Percentiles rank a stretch among this genome's conserved stretches.
Evolutionary conservation across 1,284 basidiomycete species (phyloP).

Genomic region (Rhodotorula sp.): DNA sequence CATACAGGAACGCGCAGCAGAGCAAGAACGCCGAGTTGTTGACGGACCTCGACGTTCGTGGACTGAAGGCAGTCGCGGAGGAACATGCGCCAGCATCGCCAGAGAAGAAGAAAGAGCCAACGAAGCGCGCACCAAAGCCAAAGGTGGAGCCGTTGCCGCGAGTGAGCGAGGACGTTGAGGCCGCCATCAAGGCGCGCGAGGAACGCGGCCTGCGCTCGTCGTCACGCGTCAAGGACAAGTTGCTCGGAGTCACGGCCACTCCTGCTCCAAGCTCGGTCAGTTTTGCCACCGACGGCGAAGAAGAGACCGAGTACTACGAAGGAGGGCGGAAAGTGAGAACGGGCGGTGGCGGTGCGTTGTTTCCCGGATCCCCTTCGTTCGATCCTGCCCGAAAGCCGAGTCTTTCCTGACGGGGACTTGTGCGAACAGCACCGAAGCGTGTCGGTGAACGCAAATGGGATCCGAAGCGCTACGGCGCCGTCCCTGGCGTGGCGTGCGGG

Average conservation of each 20-base stretch:
- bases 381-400: not conserved
- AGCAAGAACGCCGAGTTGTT: slow-evolving; percentile 8
- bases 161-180: not conserved
- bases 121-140: not conserved
- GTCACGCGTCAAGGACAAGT: not conserved
- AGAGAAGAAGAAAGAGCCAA: not conserved
- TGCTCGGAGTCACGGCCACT: not conserved
- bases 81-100: not conserved
- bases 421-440: not conserved
- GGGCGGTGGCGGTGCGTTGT: not conserved
- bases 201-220: slow-evolving; percentile 13
- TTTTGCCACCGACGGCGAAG: not conserved
- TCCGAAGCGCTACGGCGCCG: slow-evolving; percentile 49
- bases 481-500: slow-evolving; percentile 41
- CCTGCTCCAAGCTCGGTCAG: not conserved
- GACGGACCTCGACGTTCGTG: not conserved
- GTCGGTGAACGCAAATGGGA: slow-evolving; percentile 10
- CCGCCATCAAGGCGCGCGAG: slow-evolving; percentile 1
- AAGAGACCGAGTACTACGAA: slow-evolving; percentile 7
- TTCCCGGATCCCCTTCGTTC: not conserved
- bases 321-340: slow-evolving; percentile 4
- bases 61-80: not conserved
- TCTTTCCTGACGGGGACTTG: not conserved
- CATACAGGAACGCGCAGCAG: not conserved
- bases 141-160: not conserved